Conservation (phyloP, 78 protist species). For the Dictyostelium firmibasis region DNA sequence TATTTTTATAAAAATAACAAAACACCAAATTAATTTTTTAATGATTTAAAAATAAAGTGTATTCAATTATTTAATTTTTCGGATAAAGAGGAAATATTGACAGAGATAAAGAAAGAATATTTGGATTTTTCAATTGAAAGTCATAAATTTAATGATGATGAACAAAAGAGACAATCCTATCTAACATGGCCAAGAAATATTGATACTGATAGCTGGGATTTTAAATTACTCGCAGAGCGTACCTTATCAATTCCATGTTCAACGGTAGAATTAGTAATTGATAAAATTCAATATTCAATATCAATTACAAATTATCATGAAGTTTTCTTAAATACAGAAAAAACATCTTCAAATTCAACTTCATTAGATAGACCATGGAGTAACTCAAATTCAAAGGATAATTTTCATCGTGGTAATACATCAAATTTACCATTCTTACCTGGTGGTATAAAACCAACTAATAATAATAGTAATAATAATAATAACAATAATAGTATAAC, state of each 20-base stretch:
- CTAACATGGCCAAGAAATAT: slow-evolving; percentile 43
- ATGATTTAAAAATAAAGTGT: not conserved
- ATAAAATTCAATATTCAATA: slow-evolving; percentile 37
- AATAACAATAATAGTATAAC: not conserved
- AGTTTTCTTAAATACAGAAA: not conserved
- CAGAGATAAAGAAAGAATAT: not conserved
- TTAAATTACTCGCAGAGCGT: not conserved
- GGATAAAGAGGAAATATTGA: not conserved
- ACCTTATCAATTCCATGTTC: slow-evolving; percentile 23
- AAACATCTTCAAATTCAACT: slow-evolving; percentile 45
- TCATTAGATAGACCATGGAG: slow-evolving; percentile 55
- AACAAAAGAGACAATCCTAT: not conserved
- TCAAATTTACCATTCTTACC: slow-evolving; percentile 72
- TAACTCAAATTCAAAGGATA: slow-evolving; percentile 3
- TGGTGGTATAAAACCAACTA: slow-evolving; percentile 32
- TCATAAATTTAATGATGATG: not conserved
- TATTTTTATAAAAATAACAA: no score
- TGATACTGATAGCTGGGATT: not conserved
- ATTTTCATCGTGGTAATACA: slow-evolving; percentile 78
- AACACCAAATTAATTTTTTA: no score
- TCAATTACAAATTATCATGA: slow-evolving; percentile 43
- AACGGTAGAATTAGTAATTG: slow-evolving; percentile 48
- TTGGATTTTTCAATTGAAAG: not conserved
- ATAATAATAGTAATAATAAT: not conserved
- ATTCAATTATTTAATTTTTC: slow-evolving; percentile 5